Base-by-base conservation (phyloP, 805 yeast species). In the Wickerhamomyces mucosus region DNA sequence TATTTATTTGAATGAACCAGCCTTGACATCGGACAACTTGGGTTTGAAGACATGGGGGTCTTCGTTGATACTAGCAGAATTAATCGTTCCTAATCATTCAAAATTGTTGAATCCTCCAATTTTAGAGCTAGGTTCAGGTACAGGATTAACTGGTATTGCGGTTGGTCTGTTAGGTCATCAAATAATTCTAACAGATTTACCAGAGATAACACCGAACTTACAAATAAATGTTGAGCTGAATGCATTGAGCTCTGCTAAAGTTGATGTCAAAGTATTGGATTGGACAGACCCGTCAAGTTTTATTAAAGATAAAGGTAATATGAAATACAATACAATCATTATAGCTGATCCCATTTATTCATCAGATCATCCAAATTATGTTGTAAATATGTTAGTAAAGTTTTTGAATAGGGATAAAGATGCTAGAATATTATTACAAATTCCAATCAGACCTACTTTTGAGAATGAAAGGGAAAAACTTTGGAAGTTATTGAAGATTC, bases 11-110 rank as follows among this genome's bases (percentile, higher is more conserved):
- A 65, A 66, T 36, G 98, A 89, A 48, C 97, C 97, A 0, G 75
- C 94, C 0, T 59, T 89, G 38, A 83, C 96, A 0, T 71, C 75
- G 23, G 98, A 92, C 54, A 81, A 79, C 39, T 58, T 92, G 15
- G 98, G 98, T 0, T 64, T 85, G 51, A 85, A 89, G 40, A 89
- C 98, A 0, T 89, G 98, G 98, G 98, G 97, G 0, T 81, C 96
- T 0, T 75, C 96, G 0, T 57, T 81, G 17, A 66, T 84, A 6
- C 57, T 92, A 16, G 68, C 92, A 4, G 58, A 58, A 18, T 59
- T 67, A 21, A 55, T 80, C 17, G 26, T 13, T n/a, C 16, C 6
- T 7, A 42, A 51, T 18, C 46, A 49, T 8, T 26, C 40, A 2
- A 31, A 34, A 1, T 24, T 53, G n/a, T 28, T 59, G 4, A 6